Evolutionary conservation across 495 filamentous ascomycete genomes (phyloP).

Genomic region (Penicillium pancosmium): DNA sequence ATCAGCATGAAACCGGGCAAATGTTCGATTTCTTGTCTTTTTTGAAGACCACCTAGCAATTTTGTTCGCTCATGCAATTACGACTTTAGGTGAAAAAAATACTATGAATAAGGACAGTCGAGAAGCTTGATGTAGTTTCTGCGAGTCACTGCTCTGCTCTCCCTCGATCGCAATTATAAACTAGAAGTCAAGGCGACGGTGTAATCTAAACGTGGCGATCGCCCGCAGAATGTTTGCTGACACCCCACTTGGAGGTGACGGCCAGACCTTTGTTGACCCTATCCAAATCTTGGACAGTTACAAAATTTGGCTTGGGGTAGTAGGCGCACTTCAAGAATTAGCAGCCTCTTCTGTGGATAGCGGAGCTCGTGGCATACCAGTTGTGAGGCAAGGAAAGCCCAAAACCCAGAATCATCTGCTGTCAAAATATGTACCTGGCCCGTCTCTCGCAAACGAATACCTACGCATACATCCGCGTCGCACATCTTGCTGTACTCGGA

Average conservation of each 20-base stretch:
- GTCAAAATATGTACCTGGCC: not conserved
- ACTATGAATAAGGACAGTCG: not conserved
- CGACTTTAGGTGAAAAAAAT: not conserved
- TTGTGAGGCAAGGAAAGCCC: constrained; percentile 8
- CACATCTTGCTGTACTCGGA: not conserved
- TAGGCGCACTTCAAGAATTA: constrained; percentile 11
- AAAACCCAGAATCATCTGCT: not conserved
- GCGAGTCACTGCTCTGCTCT: not conserved
- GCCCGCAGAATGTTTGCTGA: not conserved
- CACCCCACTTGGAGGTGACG: not conserved
- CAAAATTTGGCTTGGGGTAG: constrained; percentile 10
- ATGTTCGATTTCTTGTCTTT: not conserved
- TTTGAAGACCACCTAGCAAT: not conserved
- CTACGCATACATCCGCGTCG: not conserved
- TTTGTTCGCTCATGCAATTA: not conserved
- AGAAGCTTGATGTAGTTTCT: not conserved
- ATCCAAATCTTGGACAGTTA: constrained; percentile 13
- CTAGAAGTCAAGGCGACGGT: not conserved
- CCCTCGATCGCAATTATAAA: not conserved
- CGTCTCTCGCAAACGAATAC: not conserved
- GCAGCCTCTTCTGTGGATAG: constrained; percentile 1
- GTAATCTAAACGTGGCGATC: not conserved
- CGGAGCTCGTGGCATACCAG: constrained; percentile 18
- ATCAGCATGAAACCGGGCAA: not conserved
- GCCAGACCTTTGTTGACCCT: constrained; percentile 1